These are phyloP conservation scores for Cladosporium sp. DNA, from an alignment of 2,329 filamentous ascomycete species.

Conservation along the genomic window DNA sequence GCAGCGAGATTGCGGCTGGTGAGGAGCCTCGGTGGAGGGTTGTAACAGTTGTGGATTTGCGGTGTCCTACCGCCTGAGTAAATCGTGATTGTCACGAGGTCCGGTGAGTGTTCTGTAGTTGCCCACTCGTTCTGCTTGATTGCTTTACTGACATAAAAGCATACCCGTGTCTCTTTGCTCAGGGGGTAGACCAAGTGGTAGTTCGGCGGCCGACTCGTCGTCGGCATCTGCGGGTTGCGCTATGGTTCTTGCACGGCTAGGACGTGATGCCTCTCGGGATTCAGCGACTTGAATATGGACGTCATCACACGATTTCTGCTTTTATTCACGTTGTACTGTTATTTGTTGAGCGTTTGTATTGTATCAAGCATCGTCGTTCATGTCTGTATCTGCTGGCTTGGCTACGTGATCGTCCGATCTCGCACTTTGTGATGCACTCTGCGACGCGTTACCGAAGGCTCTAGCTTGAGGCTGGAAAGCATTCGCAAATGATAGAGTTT, in stretches of 20 bases:
- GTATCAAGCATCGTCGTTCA: conserved; percentile 4
- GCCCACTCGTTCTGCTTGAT: neutral
- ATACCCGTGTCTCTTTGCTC: neutral
- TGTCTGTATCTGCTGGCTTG: neutral
- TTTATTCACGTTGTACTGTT: conserved; percentile 3
- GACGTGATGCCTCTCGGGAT: neutral
- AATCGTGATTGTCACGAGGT: neutral
- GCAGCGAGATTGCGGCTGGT: neutral
- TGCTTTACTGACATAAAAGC: conserved; percentile 3
- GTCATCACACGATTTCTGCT: conserved; percentile 6
- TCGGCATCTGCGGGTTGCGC: conserved; percentile 1
- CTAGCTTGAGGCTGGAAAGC: no score
- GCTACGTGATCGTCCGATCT: neutral
- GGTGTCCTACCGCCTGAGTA: neutral
- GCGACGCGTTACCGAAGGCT: no score
- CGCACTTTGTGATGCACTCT: neutral
- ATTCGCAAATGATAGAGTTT: no score
- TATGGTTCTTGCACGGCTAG: neutral
- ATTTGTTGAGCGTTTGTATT: neutral
- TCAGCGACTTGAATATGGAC: neutral
- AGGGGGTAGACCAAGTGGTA: neutral
- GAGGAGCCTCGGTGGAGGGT: neutral
- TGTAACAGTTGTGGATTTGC: conserved; percentile 1
- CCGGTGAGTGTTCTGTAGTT: neutral
- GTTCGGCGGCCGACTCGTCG: neutral